These are phyloP conservation scores for Melocanna baccifera DNA, from an alignment of 176 grass and related monocot species.

Conservation along the genomic window DNA sequence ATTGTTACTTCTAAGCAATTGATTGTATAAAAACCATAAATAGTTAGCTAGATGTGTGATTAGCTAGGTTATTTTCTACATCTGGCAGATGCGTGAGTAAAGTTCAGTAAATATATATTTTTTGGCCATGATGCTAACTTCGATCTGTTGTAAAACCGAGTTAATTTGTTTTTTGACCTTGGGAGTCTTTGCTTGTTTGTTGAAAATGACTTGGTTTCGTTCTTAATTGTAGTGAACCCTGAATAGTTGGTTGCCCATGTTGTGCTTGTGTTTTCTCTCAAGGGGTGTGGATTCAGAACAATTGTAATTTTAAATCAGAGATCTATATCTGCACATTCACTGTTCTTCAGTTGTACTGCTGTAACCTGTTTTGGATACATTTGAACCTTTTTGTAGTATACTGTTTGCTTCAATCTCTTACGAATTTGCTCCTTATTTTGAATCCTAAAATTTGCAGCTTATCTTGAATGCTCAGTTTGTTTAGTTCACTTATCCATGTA, in stretches of 20 bases:
- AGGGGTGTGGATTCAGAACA: background rate
- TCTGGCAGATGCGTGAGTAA: background rate
- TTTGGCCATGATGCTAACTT: background rate
- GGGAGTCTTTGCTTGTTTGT: background rate
- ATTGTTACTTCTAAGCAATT: background rate
- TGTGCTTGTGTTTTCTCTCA: background rate
- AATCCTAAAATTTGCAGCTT: background rate
- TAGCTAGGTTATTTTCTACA: slow-evolving; percentile 7
- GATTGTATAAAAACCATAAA: background rate
- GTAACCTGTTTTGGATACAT: background rate
- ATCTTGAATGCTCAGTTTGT: background rate
- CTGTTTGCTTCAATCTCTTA: background rate
- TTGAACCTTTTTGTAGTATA: background rate
- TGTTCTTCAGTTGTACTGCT: background rate
- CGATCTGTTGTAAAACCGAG: background rate
- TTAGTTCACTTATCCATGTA: background rate
- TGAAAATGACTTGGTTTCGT: background rate
- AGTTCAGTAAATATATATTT: background rate
- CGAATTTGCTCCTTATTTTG: background rate
- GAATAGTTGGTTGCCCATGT: background rate
- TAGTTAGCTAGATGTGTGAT: too few species aligned
- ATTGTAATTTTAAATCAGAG: background rate
- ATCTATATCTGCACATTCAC: background rate
- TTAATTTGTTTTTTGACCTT: background rate
- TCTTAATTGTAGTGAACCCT: background rate